Conservation (phyloP, 495 filamentous ascomycete genomes). For the Trypethelium eluteriae region DNA sequence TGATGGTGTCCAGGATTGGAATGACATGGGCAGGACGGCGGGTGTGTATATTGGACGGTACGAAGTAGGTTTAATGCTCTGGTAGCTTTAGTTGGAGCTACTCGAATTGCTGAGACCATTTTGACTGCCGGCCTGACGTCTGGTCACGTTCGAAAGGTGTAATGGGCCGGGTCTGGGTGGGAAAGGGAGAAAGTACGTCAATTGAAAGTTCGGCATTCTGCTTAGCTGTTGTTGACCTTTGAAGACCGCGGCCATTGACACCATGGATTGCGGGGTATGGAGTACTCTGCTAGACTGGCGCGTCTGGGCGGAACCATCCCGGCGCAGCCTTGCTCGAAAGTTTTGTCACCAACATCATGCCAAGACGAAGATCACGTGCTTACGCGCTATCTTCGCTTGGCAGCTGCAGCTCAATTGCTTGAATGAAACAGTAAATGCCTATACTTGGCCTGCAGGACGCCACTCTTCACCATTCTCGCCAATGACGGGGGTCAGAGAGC, state of each 20-base stretch:
- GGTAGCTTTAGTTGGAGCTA: conserved; percentile 55
- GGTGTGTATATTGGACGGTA: conserved; percentile 83
- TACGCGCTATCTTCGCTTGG: no score
- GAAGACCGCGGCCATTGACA: not conserved
- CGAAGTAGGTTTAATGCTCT: conserved; percentile 75
- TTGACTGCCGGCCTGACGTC: not conserved
- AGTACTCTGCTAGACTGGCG: not conserved
- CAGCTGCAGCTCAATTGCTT: no score
- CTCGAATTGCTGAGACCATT: conserved; percentile 23
- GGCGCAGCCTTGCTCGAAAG: no score
- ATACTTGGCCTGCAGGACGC: no score
- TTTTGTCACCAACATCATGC: no score
- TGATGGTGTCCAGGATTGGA: conserved; percentile 71
- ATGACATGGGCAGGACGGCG: conserved; percentile 87
- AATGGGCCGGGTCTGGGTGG: no score
- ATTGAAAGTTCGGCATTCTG: not conserved
- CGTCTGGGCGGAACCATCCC: no score
- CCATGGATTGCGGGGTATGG: not conserved
- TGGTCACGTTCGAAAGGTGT: not conserved
- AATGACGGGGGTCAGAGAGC: no score
- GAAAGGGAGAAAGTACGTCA: not conserved
- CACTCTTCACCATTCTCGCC: no score
- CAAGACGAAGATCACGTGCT: no score
- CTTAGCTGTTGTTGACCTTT: not conserved
- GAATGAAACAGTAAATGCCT: no score